phyloP scores from a whole-genome alignment of 495 filamentous ascomycete genomes.

The Parathielavia hyrcaniae region DNA sequence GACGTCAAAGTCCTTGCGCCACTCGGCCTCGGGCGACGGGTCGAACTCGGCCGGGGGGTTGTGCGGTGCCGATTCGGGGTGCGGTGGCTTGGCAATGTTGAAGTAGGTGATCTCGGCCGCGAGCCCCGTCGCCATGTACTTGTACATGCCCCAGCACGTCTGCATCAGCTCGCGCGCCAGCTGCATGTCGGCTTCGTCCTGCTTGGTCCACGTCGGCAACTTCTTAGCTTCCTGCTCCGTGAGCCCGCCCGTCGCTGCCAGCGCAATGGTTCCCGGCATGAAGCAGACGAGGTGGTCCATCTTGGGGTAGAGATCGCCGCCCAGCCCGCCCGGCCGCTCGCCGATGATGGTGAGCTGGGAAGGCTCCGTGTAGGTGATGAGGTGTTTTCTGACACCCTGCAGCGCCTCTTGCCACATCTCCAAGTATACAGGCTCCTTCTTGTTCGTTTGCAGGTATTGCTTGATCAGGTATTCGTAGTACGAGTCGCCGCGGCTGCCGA shows the following conservation, averaged over 20 bases:
- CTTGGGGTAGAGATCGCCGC: constrained; percentile 62
- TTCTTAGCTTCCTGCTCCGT: constrained; percentile 68
- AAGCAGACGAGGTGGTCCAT: constrained; percentile 99
- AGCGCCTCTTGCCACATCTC: constrained; percentile 91
- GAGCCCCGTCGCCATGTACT: constrained; percentile 75
- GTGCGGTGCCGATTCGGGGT: constrained; percentile 48
- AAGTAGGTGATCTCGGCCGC: constrained; percentile 93
- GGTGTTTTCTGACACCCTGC: constrained; percentile 78
- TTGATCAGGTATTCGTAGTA: constrained; percentile 99
- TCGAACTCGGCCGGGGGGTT: constrained; percentile 44
- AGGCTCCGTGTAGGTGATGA: constrained; percentile 78
- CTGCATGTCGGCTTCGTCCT: constrained; percentile 78
- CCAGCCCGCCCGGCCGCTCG: constrained; percentile 73
- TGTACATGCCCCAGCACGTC: constrained; percentile 97
- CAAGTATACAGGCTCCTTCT: constrained; percentile 77
- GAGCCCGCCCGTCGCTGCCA: constrained; percentile 75
- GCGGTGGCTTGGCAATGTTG: constrained; percentile 58
- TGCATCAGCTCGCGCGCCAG: constrained; percentile 87
- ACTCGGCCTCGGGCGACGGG: constrained; percentile 48
- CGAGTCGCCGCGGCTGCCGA: constrained; percentile 89
- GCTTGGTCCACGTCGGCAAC: constrained; percentile 61
- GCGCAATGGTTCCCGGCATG: constrained; percentile 90
- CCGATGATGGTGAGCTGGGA: constrained; percentile 77
- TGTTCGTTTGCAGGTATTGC: constrained; percentile 87
- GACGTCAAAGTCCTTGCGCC: constrained; percentile 71